These are phyloP conservation scores for Metschnikowia reukaufii DNA, from an alignment of 805 yeast genomes.

Conservation along the genomic window DNA sequence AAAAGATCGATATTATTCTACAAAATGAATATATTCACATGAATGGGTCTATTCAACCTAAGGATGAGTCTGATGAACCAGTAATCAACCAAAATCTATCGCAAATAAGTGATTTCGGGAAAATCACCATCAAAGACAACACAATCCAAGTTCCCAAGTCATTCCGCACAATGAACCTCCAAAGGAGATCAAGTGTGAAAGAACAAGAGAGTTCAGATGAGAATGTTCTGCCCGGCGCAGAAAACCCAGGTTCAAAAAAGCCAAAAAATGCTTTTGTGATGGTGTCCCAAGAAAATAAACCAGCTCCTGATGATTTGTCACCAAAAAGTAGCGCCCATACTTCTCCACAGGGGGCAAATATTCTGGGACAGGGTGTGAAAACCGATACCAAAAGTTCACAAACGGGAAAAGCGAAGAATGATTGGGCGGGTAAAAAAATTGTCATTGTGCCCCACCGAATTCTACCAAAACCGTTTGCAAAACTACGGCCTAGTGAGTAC, in stretches of 20 bases:
- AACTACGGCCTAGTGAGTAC: slow-evolving; percentile 37
- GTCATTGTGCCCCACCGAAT: slow-evolving; percentile 43
- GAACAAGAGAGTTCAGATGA: not conserved
- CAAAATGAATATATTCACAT: slow-evolving; percentile 6
- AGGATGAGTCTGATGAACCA: not conserved
- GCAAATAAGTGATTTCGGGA: slow-evolving; percentile 3
- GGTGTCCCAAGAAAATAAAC: not conserved
- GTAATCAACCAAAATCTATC: not conserved
- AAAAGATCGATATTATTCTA: slow-evolving; percentile 31
- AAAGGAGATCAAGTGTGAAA: slow-evolving; percentile 13
- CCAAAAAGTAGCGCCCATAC: not conserved
- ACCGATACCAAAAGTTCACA: not conserved
- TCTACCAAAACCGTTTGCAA: slow-evolving; percentile 40
- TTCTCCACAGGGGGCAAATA: not conserved
- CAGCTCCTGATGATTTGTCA: not conserved
- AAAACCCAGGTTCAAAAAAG: not conserved
- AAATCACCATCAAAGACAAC: slow-evolving; percentile 17
- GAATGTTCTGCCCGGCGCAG: not conserved
- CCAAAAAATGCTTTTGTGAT: slow-evolving; percentile 8
- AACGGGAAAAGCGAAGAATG: not conserved
- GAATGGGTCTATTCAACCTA: too few species aligned
- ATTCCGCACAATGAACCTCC: slow-evolving; percentile 18
- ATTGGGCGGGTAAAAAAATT: slow-evolving; percentile 22
- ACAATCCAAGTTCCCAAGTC: slow-evolving; percentile 19
- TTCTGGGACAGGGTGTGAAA: not conserved